Percentiles rank a stretch among this genome's conserved stretches.
Evolutionary conservation across 1,284 basidiomycete species (phyloP).

Genomic region (Pseudozyma sp.): DNA sequence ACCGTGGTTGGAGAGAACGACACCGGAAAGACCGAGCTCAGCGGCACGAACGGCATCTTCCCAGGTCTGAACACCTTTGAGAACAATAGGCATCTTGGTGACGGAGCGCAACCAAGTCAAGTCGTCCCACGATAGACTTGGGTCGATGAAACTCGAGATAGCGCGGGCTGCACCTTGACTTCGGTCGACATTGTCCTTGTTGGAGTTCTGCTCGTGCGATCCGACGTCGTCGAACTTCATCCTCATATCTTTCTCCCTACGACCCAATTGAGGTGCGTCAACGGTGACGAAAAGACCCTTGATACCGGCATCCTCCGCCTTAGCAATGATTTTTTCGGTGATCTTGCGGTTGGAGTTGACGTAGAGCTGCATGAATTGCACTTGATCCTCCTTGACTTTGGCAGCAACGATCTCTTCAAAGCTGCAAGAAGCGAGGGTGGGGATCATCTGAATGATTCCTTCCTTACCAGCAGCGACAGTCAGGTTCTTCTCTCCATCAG

Average conservation of each 20-base stretch:
- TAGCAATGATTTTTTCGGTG: constrained; percentile 79
- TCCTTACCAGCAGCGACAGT: constrained; percentile 78
- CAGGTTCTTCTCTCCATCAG: constrained; percentile 90
- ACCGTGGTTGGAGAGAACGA: constrained; percentile 71
- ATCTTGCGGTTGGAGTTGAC: constrained; percentile 80
- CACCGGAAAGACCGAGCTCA: constrained; percentile 72
- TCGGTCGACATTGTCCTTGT: constrained; percentile 48
- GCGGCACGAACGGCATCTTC: constrained; percentile 78
- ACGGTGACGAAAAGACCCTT: constrained; percentile 88
- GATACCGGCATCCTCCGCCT: constrained; percentile 80
- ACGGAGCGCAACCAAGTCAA: constrained; percentile 82
- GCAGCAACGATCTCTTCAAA: constrained; percentile 77
- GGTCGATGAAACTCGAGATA: constrained; percentile 72
- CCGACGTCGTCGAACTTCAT: constrained; percentile 73
- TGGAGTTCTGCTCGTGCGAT: constrained; percentile 67
- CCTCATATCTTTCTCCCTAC: constrained; percentile 82
- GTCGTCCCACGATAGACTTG: constrained; percentile 71
- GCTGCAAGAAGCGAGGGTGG: constrained; percentile 68
- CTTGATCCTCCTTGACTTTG: constrained; percentile 75
- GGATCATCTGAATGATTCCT: constrained; percentile 79
- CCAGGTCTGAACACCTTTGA: constrained; percentile 78
- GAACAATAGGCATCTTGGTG: constrained; percentile 82
- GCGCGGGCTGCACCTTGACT: constrained; percentile 69
- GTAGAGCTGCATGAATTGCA: constrained; percentile 75
- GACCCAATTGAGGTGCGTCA: constrained; percentile 85